Evolutionary conservation across 345 rosid genomes (phyloP).

Genomic region (Capsella bursapastoris): DNA sequence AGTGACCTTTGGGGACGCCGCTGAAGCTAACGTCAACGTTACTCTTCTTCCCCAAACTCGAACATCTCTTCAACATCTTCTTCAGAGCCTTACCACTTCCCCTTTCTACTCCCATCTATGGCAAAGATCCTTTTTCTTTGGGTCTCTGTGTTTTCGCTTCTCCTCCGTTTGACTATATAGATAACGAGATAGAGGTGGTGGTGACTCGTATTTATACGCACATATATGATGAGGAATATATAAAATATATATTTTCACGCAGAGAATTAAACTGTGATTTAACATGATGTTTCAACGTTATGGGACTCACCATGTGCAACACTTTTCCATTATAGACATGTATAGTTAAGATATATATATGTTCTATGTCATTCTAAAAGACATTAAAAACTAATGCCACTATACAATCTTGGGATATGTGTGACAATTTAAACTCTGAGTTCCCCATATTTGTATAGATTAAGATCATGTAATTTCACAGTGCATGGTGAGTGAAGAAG

Average conservation of each 20-base stretch:
- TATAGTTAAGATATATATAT: conserved; percentile 4
- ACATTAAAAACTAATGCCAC: background rate
- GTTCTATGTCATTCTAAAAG: background rate
- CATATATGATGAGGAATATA: conserved; percentile 8
- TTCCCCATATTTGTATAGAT: conserved; percentile 34
- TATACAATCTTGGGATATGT: conserved; percentile 22
- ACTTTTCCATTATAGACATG: background rate
- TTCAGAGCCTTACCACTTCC: conserved; percentile 43
- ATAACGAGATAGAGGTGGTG: conserved; percentile 20
- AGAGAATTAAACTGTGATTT: conserved; percentile 4
- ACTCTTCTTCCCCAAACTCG: conserved; percentile 66
- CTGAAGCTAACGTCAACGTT: conserved; percentile 43
- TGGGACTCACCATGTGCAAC: conserved; percentile 45
- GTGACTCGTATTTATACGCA: conserved; percentile 39
- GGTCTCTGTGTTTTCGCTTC: conserved; percentile 8
- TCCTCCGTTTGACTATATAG: conserved; percentile 6
- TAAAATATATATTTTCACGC: conserved; percentile 11
- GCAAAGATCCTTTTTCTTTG: background rate
- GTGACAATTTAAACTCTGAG: conserved; percentile 22
- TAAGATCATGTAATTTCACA: conserved; percentile 4
- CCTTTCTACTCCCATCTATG: conserved; percentile 36
- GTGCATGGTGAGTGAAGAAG: conserved; percentile 5
- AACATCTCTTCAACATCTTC: conserved; percentile 60
- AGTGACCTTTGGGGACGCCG: conserved; percentile 92
- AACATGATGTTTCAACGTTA: conserved; percentile 34